These are phyloP conservation scores for Trichoderma oligosporum DNA, from an alignment of 2,329 filamentous ascomycete genomes.

Conservation along the genomic window DNA sequence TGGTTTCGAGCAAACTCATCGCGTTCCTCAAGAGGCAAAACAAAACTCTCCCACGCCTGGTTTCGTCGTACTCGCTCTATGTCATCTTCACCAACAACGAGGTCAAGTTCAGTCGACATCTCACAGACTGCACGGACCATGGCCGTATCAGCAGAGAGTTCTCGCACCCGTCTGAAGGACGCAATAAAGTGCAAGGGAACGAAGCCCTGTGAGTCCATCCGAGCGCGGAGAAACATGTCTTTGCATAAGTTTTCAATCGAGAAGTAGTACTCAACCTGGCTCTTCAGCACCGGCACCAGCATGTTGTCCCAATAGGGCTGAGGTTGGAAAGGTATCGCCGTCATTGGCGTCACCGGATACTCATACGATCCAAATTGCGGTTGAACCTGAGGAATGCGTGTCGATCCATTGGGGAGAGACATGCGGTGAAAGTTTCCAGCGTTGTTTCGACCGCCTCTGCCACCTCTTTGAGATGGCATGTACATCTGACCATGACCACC, in stretches of 20 bases:
- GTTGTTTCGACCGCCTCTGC: constrained; percentile 35
- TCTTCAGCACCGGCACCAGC: constrained; percentile 41
- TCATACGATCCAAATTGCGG: constrained; percentile 37
- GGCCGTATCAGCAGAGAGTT: constrained; percentile 56
- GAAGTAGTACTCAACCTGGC: constrained; percentile 86
- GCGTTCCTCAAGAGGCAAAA: constrained; percentile 67
- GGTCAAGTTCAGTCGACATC: constrained; percentile 69
- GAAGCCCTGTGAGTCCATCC: constrained; percentile 95
- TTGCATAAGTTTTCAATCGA: constrained; percentile 94
- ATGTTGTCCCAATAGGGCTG: constrained; percentile 53
- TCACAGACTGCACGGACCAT: constrained; percentile 72
- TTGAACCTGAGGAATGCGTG: constrained; percentile 38
- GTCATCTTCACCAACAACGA: constrained; percentile 69
- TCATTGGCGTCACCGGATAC: constrained; percentile 40
- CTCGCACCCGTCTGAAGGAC: constrained; percentile 70
- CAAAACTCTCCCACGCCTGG: constrained; percentile 75
- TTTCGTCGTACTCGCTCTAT: constrained; percentile 72
- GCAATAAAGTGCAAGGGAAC: constrained; percentile 76
- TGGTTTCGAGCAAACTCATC: constrained; percentile 70
- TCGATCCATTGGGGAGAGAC: constrained; percentile 37
- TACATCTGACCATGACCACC: constrained; percentile 36
- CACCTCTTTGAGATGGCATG: constrained; percentile 33
- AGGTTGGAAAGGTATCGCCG: constrained; percentile 34
- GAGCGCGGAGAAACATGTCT: constrained; percentile 79
- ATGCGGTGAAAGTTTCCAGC: constrained; percentile 38